Conservation (phyloP, 2,329 filamentous ascomycete genomes). For the Ophiocordyceps camponoti-floridani region DNA sequence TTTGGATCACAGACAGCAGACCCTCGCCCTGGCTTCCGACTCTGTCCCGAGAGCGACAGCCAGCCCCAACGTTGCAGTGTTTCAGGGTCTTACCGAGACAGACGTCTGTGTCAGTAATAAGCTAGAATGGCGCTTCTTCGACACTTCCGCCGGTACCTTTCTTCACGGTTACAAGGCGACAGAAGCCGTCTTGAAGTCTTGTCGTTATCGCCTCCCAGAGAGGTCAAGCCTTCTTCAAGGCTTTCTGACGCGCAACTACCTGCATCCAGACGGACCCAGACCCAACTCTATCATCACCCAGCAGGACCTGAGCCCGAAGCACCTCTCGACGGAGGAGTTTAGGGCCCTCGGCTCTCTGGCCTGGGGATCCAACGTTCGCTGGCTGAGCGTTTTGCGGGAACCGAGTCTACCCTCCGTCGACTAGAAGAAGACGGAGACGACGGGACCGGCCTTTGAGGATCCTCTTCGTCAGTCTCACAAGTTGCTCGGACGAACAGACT, state of each 20-base stretch:
- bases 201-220: neutral
- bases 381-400: slow-evolving; percentile 35
- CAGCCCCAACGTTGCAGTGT: neutral
- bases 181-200: neutral
- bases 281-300: slow-evolving; percentile 34
- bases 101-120: neutral
- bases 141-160: neutral
- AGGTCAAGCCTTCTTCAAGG: neutral
- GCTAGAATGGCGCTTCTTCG: neutral
- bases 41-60: neutral
- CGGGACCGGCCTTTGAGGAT: slow-evolving; percentile 14
- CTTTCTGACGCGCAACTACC: neutral
- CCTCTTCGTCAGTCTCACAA: slow-evolving; percentile 15
- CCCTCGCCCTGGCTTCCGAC: neutral
- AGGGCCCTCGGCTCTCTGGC: slow-evolving; percentile 30
- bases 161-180: neutral
- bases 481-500: slow-evolving; percentile 14
- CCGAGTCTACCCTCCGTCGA: slow-evolving; percentile 28
- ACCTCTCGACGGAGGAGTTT: slow-evolving; percentile 34
- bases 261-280: slow-evolving; percentile 6
- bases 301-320: slow-evolving; percentile 24
- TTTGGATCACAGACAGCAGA: neutral
- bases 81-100: neutral
- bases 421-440: slow-evolving; percentile 30
- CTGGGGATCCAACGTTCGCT: slow-evolving; percentile 29